Conservation (phyloP, 75 land plant genomes). For the Chamaecyparis obtusa region DNA sequence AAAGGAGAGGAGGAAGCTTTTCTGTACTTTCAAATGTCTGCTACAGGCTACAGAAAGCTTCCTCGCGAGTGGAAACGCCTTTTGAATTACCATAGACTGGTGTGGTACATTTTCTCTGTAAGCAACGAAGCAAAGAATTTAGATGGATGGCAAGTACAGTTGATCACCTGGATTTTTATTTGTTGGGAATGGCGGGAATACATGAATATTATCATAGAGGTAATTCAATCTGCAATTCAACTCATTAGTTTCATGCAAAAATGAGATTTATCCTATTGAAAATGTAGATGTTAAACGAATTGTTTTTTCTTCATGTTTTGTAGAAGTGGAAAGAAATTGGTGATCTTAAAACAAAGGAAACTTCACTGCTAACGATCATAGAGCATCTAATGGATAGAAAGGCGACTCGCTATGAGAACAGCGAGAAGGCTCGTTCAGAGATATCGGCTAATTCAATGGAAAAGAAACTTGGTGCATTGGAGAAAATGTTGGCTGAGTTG, state of each 20-base stretch:
- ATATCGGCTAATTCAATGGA: too few species aligned
- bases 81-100: too few species aligned
- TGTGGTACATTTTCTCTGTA: neutral
- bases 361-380: neutral
- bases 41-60: neutral
- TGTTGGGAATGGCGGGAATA: neutral
- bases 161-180: neutral
- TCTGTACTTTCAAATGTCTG: neutral
- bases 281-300: too few species aligned
- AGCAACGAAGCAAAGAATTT: neutral
- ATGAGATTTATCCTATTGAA: slow-evolving; percentile 1
- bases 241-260: neutral
- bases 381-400: neutral
- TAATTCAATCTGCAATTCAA: neutral
- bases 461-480: neutral
- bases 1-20: neutral
- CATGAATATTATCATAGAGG: neutral
- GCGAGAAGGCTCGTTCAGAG: too few species aligned
- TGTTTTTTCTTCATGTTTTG: too few species aligned
- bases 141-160: neutral
- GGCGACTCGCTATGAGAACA: neutral
- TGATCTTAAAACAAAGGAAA: too few species aligned
- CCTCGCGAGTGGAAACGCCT: too few species aligned
- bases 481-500: neutral
- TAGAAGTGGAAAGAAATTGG: too few species aligned